Evolutionary conservation across 2,329 filamentous ascomycete species (phyloP), one percentile per base, ranked within the genome.

Genomic region (Mycocentrospora acerina): DNA sequence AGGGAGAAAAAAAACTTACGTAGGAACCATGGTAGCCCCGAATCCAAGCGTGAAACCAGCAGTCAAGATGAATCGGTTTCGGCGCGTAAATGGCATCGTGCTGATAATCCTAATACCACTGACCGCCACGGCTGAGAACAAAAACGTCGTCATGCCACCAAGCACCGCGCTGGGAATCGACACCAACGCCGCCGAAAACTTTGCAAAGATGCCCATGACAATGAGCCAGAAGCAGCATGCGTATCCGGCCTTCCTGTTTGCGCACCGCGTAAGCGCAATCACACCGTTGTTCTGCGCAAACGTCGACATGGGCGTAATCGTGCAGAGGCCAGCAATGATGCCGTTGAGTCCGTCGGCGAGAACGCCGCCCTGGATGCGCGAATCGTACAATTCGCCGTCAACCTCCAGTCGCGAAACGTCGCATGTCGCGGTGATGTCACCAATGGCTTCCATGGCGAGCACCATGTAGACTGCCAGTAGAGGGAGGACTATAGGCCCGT

Each of bases 211-310:
- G 12, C 88, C 88, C 81, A 90, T 89, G 51, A 93, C 65, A 45
- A 93, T 68, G 9, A 93, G 77, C 72, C 90, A 90, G 56, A 86
- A 75, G 62, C 80, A 89, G 60, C 83, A 86, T 32, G 83, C 85
- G 62, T 89, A 90, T 4, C 88, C 88, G 4, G 87, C 88, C 31
- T 82, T 85, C 37, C 88, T 80, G 64, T 89, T 91, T 1, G 88
- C 88, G 62, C 87, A 91, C 12, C 86, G 79, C 0, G 88, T 93
- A 29, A 93, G 74, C 0, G 87, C 85, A 44, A 93, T 90, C 35
- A 91, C 86, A 24, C 87, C 87, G 62, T 91, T 90, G 71, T 91
- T 91, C 64, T 90, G 86, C 0, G 87, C 87, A 53, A 90, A 90
- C 1, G 83, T 85, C 2, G 81, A 83, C 80, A 90, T 87, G 19